Evolutionary conservation across 2,329 filamentous ascomycete genomes (phyloP), one percentile per base, ranked within the genome.

Genomic region (Aurifilum marmelostoma): DNA sequence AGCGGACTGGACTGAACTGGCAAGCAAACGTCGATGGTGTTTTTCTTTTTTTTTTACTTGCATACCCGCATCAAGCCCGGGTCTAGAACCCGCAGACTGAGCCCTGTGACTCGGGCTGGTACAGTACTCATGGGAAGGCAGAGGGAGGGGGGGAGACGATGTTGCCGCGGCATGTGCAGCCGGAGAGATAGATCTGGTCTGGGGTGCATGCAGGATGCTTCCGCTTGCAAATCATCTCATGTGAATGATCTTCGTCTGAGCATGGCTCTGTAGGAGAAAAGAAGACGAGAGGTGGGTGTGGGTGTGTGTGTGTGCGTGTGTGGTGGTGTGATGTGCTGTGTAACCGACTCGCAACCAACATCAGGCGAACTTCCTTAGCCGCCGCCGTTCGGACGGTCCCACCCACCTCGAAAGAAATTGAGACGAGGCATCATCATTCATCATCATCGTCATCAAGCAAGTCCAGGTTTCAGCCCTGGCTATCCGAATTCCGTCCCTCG

Each of bases 391-490:
- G 47, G 37, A 56, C 29, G 52, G 47, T 34, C n/a, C 29, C 63
- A 56, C 29, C 47, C 63, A 65, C 63, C 18, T 56, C 41, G 34
- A 34, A 34, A 16, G 18, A 4, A 43, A 43, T 4, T 34, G 61
- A 43, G 24, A 63, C 11, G 29, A 34, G 34, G 4, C 34, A 34
- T 34, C 34, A 34, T 34, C 34, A 34, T 34, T 8, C 39, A 47
- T 34, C 54, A 63, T 63, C 41, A 47, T n/a, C 43, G 16, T 47
- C 43, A 47, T 47, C 18, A 47, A 47, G 43, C 43, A 9, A n/a
- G 43, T 52, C n/a, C 34, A 47, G 29, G 62, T 63, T 63, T 54
- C 62, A 63, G 43, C 43, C 61, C 61, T 63, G 29, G 29, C 62
- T 3, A 43, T 27, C 37, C 56, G 56, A 62, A 62, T 29, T 9